phyloP scores from a whole-genome alignment of 208 protist species.

The Trypanosoma cruzi region DNA sequence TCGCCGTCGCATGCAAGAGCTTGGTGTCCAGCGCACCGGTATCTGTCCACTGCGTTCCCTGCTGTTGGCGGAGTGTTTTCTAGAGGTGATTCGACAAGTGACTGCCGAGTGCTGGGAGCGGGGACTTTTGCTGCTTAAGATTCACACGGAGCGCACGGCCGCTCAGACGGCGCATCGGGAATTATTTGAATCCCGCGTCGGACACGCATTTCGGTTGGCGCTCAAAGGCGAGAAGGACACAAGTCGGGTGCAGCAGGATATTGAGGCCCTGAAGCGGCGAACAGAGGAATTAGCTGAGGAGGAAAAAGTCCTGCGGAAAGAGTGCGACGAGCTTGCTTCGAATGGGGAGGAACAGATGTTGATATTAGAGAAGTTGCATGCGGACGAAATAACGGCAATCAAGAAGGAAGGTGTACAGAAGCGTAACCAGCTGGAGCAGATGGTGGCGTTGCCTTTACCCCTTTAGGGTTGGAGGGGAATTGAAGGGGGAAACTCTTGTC shows the following conservation, averaged over 20 bases:
- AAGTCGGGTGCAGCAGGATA: slow-evolving; percentile 59
- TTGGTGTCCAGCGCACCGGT: slow-evolving; percentile 53
- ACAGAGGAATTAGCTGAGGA: slow-evolving; percentile 58
- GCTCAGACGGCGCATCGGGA: slow-evolving; percentile 78
- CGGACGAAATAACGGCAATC: slow-evolving; percentile 67
- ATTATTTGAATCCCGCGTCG: slow-evolving; percentile 85
- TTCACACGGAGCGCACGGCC: slow-evolving; percentile 75
- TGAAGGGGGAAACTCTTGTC: slow-evolving; percentile 5
- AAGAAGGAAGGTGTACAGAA: slow-evolving; percentile 82
- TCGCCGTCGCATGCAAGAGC: slow-evolving; percentile 32
- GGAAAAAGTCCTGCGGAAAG: slow-evolving; percentile 57
- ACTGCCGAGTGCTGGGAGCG: slow-evolving; percentile 85
- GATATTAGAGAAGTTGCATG: slow-evolving; percentile 79
- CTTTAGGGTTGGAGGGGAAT: background rate
- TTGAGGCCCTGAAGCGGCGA: slow-evolving; percentile 38
- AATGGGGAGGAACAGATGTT: slow-evolving; percentile 80
- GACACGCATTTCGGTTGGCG: slow-evolving; percentile 84
- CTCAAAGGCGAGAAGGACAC: slow-evolving; percentile 89
- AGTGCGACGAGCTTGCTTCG: slow-evolving; percentile 66
- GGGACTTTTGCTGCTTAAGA: slow-evolving; percentile 79
- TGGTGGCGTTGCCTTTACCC: slow-evolving; percentile 54
- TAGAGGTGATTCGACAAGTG: slow-evolving; percentile 89
- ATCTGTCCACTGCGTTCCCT: slow-evolving; percentile 77
- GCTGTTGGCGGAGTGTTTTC: slow-evolving; percentile 80
- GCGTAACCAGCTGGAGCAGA: slow-evolving; percentile 76